These are phyloP conservation scores for Pezizomycotina sp. DNA, from an alignment of 2,329 filamentous ascomycete genomes.

Conservation along the genomic window DNA sequence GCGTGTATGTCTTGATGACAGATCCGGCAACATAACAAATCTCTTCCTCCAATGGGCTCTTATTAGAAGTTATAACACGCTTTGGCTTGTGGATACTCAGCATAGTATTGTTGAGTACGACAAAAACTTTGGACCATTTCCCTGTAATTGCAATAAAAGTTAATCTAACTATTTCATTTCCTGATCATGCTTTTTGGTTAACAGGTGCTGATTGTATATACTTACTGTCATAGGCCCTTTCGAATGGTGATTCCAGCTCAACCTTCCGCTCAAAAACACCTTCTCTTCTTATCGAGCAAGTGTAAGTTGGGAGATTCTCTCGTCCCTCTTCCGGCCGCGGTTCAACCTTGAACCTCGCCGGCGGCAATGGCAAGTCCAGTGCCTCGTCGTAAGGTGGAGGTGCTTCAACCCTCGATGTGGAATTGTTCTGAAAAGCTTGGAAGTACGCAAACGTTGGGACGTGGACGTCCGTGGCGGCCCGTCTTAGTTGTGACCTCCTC, in stretches of 20 bases:
- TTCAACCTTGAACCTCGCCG: constrained; percentile 25
- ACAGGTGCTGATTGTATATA: not conserved
- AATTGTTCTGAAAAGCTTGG: too few relatives aligned
- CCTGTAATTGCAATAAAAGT: constrained; percentile 26
- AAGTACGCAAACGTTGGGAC: too few relatives aligned
- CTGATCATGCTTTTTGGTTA: too few relatives aligned
- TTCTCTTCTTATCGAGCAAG: constrained; percentile 40
- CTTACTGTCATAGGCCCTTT: constrained; percentile 39
- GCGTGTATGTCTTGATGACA: constrained; percentile 50
- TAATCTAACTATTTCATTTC: too few relatives aligned
- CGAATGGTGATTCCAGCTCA: constrained; percentile 49
- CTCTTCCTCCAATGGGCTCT: constrained; percentile 13
- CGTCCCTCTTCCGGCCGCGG: constrained; percentile 30
- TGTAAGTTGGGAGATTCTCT: constrained; percentile 41
- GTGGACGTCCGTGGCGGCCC: too few relatives aligned
- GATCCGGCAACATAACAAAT: constrained; percentile 29
- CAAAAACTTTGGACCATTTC: constrained; percentile 47
- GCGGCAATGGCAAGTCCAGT: constrained; percentile 19
- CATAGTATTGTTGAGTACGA: constrained; percentile 50
- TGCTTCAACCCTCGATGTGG: too few relatives aligned
- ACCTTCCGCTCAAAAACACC: constrained; percentile 46
- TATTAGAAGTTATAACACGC: constrained; percentile 21
- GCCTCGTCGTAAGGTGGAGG: constrained; percentile 24
- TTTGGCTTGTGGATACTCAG: constrained; percentile 50
- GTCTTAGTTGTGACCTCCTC: too few relatives aligned